Conservation (phyloP, 352 stramenopile species). For the Phytophthora tentaculata region DNA sequence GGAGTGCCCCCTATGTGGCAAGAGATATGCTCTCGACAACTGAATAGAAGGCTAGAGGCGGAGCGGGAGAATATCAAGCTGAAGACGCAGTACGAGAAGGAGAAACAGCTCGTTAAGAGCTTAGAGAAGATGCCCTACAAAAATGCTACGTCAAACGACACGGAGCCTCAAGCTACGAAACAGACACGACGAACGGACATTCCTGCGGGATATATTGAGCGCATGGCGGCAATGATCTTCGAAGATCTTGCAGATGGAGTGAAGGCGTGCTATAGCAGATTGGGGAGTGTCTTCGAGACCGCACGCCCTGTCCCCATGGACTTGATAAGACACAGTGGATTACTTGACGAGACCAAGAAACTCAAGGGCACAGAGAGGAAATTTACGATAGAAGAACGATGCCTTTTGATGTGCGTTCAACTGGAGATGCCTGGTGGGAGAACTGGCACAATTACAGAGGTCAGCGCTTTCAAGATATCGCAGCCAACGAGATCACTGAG, state of each 20-base stretch:
- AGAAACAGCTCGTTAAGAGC: conserved; percentile 34
- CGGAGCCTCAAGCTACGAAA: conserved; percentile 12
- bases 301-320: conserved; percentile 16
- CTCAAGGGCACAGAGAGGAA: conserved; percentile 38
- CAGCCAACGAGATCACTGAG: conserved; percentile 59
- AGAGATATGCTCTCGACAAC: conserved; percentile 30
- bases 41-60: conserved; percentile 18
- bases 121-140: conserved; percentile 37
- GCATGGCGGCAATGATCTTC: conserved; percentile 34
- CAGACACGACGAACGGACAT: conserved; percentile 26
- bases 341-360: conserved; percentile 30
- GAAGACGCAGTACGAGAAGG: conserved; percentile 34
- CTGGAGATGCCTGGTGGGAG: conserved; percentile 46
- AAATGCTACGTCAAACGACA: neutral
- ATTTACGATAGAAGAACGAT: conserved; percentile 38
- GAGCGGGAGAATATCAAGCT: conserved; percentile 40
- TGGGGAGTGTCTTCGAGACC: conserved; percentile 36
- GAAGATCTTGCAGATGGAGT: conserved; percentile 39
- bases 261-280: conserved; percentile 37
- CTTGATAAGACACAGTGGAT: conserved; percentile 11
- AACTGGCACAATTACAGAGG: conserved; percentile 38
- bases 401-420: conserved; percentile 39
- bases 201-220: conserved; percentile 19
- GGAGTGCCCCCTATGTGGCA: conserved; percentile 35
- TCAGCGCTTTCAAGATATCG: conserved; percentile 26